These are phyloP conservation scores for Ceratobasidium sp. DNA, from an alignment of 1,284 basidiomycete genomes.

Conservation along the genomic window DNA sequence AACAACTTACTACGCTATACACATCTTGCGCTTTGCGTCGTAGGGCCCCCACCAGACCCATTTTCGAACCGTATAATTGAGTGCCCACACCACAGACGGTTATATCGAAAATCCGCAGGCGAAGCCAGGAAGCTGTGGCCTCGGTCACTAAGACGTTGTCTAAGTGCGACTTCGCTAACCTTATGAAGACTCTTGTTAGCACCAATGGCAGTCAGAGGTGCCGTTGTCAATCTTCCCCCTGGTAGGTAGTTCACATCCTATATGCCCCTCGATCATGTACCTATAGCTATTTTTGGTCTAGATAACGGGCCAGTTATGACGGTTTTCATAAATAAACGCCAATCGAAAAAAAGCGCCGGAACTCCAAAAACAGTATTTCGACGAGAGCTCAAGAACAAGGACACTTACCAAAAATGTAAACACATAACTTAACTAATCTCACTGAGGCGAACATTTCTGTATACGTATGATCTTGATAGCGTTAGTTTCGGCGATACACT, in stretches of 20 bases:
- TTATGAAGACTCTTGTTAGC: no score
- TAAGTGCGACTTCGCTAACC: not conserved
- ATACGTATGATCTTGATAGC: not conserved
- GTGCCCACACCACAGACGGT: not conserved
- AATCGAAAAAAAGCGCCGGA: no score
- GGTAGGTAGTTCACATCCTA: no score
- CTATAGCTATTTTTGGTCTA: no score
- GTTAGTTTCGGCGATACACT: not conserved
- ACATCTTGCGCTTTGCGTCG: not conserved
- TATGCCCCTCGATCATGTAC: no score
- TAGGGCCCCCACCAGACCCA: not conserved
- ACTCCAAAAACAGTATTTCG: no score
- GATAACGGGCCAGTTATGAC: no score
- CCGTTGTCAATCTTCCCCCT: no score
- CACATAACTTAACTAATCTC: not conserved
- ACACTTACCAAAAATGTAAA: not conserved
- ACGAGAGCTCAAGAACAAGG: no score
- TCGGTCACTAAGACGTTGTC: not conserved
- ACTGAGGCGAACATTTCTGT: not conserved
- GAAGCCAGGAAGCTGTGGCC: not conserved
- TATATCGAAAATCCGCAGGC: not conserved
- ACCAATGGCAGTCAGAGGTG: no score
- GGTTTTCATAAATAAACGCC: no score
- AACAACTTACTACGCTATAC: not conserved
- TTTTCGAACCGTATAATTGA: not conserved